A percentile compares a stretch with the other conserved stretches of the same genome.
Conservation (phyloP, 2,329 filamentous ascomycete genomes). For the Penicillium occitanis region DNA sequence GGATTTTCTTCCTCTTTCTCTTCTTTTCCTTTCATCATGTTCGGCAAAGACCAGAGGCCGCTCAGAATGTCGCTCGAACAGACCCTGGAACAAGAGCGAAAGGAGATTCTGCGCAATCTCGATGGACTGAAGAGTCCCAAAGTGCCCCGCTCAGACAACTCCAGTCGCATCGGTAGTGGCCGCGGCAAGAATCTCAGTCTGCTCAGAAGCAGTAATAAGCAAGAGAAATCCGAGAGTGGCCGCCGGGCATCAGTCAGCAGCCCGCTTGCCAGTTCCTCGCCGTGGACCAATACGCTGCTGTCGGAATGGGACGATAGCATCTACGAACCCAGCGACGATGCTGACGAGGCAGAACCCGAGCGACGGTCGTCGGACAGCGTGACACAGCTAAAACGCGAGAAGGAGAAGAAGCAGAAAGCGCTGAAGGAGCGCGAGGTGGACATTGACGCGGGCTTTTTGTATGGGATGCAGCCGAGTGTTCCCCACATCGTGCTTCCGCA, state of each 20-base stretch:
- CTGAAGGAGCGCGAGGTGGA: constrained; percentile 29
- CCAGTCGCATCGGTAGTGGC: constrained; percentile 63
- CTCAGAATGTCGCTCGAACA: constrained; percentile 70
- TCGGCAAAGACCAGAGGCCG: constrained; percentile 1
- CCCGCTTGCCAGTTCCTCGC: constrained; percentile 26
- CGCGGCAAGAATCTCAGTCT: constrained; percentile 47
- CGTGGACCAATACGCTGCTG: constrained; percentile 30
- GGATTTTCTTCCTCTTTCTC: constrained; percentile 11
- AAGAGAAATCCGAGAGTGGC: constrained; percentile 37
- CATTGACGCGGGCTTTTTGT: constrained; percentile 40
- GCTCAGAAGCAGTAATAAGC: constrained; percentile 4
- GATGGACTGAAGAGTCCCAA: constrained; percentile 47
- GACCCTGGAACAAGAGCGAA: constrained; percentile 73
- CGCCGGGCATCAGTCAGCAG: constrained; percentile 22
- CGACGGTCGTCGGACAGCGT: constrained; percentile 37
- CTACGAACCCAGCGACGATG: constrained; percentile 31
- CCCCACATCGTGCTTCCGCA: constrained; percentile 44
- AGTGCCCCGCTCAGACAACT: constrained; percentile 25
- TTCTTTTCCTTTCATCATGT: constrained; percentile 7
- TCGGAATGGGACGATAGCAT: constrained; percentile 26
- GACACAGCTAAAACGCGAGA: constrained; percentile 25
- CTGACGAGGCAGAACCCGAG: constrained; percentile 37
- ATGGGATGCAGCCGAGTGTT: constrained; percentile 48
- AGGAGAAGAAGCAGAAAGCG: constrained; percentile 21
- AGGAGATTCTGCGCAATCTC: constrained; percentile 68